phyloP scores from a whole-genome alignment of 306 rosid genomes.

The Prunus mongolica region DNA sequence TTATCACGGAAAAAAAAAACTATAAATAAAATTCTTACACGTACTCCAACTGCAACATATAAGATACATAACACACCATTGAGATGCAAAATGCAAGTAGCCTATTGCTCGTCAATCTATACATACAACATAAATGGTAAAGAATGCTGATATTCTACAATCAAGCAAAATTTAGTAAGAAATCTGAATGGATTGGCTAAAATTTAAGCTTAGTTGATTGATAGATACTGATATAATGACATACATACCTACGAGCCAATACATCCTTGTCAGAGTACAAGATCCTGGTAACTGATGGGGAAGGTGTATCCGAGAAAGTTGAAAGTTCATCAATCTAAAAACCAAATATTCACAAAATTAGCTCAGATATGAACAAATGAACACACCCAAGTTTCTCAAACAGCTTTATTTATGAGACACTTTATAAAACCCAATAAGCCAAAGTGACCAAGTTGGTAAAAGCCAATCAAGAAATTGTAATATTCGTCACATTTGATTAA shows the following conservation, averaged over 20 bases:
- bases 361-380: constrained; percentile 2
- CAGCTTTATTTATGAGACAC: background rate
- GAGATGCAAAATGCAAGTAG: background rate
- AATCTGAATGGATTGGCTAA: background rate
- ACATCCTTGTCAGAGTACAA: constrained; percentile 84
- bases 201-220: background rate
- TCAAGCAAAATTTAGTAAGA: background rate
- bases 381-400: background rate
- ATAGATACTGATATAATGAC: background rate
- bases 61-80: background rate
- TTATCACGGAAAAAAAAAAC: background rate
- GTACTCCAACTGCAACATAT: background rate
- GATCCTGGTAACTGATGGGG: constrained; percentile 91
- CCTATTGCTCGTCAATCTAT: background rate
- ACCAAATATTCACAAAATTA: constrained; percentile 3
- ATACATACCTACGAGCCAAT: constrained; percentile 62
- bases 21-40: background rate
- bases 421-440: background rate
- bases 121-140: background rate
- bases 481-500: background rate
- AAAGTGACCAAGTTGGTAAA: background rate
- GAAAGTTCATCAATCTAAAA: constrained; percentile 83
- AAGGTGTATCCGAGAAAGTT: constrained; percentile 71
- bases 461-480: background rate
- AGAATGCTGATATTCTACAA: background rate